Conservation (phyloP, 306 rosid genomes). For the Cucumis hystrix region DNA sequence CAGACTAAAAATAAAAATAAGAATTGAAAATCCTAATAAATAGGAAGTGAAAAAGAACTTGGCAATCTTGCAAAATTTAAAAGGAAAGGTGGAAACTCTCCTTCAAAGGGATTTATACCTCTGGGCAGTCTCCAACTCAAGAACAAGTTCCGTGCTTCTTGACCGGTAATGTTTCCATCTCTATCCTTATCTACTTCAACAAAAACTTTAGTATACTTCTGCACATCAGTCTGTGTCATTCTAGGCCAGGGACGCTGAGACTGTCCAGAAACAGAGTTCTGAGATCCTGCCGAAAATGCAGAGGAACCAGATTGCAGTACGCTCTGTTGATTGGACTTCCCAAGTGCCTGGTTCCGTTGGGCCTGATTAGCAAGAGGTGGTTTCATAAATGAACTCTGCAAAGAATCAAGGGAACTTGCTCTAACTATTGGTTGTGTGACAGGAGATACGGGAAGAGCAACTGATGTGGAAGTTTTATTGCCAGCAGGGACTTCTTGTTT, state of each 20-base stretch:
- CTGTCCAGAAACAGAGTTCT: slow-evolving; percentile 46
- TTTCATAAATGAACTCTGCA: slow-evolving; percentile 30
- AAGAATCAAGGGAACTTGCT: slow-evolving; percentile 27
- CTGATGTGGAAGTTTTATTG: slow-evolving; percentile 30
- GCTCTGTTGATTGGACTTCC: slow-evolving; percentile 38
- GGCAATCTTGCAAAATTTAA: neutral
- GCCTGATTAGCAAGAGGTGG: slow-evolving; percentile 44
- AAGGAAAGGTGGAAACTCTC: neutral
- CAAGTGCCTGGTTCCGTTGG: slow-evolving; percentile 31
- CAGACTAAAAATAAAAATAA: neutral
- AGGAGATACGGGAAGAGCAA: slow-evolving; percentile 35
- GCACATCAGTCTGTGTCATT: slow-evolving; percentile 69
- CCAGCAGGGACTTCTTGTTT: slow-evolving; percentile 38
- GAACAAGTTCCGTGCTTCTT: slow-evolving; percentile 85
- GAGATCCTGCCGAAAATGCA: slow-evolving; percentile 33
- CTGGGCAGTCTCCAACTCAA: slow-evolving; percentile 89
- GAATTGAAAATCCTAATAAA: neutral
- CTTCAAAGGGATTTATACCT: slow-evolving; percentile 35
- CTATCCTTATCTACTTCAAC: slow-evolving; percentile 85
- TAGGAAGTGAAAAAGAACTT: neutral
- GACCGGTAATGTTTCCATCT: slow-evolving; percentile 95
- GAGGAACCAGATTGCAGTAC: slow-evolving; percentile 28
- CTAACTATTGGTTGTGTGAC: slow-evolving; percentile 38
- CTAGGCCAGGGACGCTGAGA: slow-evolving; percentile 75
- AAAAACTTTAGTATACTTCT: slow-evolving; percentile 82